Percentiles rank a stretch among this genome's conserved stretches.
Conservation (phyloP, 2,329 filamentous ascomycete genomes). For the Huntiella bhutanensis region DNA sequence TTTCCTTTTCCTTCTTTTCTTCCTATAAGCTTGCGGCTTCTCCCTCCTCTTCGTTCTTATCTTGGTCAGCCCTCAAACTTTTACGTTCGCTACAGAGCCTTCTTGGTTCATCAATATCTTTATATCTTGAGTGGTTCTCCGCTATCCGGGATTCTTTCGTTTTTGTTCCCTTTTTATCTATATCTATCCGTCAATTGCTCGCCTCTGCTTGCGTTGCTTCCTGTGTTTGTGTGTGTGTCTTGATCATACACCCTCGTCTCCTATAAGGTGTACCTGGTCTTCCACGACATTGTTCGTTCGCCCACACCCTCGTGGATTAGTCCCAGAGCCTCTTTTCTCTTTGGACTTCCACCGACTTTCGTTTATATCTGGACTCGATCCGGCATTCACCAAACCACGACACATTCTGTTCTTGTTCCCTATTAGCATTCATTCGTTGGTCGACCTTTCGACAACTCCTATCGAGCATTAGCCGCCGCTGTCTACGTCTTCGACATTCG, state of each 20-base stretch:
- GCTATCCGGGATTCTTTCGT: background rate
- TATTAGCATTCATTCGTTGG: too few species aligned
- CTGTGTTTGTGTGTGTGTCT: too few species aligned
- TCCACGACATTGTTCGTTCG: too few species aligned
- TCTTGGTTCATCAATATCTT: background rate
- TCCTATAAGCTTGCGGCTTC: slow-evolving; percentile 2
- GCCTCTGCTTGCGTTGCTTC: background rate
- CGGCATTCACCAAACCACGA: too few species aligned
- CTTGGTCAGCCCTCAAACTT: slow-evolving; percentile 1
- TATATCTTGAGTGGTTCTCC: background rate
- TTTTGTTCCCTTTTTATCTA: background rate
- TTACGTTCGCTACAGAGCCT: slow-evolving; percentile 8
- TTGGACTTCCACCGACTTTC: background rate
- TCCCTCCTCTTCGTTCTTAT: slow-evolving; percentile 3
- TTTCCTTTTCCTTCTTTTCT: slow-evolving; percentile 5
- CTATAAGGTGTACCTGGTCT: too few species aligned
- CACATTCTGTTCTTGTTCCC: too few species aligned
- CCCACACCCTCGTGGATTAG: too few species aligned
- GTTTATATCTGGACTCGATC: background rate
- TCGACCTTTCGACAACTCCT: too few species aligned
- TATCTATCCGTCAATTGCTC: background rate
- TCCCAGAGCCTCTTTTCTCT: background rate
- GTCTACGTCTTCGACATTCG: background rate
- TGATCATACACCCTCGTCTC: too few species aligned
- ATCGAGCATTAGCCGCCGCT: too few species aligned